Percentiles rank a stretch among this genome's conserved stretches.
Conservation (phyloP, 1,139 yeast species). For the Candida smagusa region DNA sequence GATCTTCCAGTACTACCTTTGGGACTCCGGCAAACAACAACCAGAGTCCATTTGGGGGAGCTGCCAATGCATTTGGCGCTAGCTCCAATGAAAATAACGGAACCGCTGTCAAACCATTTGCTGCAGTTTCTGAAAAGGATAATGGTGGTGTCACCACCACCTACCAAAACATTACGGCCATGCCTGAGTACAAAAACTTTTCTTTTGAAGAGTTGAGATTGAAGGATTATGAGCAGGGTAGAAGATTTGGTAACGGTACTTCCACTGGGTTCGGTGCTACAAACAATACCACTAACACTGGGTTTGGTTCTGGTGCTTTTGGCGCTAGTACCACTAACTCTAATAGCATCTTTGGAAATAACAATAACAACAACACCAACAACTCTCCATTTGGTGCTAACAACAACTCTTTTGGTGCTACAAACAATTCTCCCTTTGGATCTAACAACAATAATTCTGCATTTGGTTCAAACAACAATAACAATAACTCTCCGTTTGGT, state of each 20-base stretch:
- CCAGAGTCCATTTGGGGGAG: constrained; percentile 23
- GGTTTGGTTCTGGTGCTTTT: constrained; percentile 7
- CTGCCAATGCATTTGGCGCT: constrained; percentile 7
- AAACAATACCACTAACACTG: constrained; percentile 9
- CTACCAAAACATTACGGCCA: constrained; percentile 74
- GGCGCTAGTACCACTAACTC: constrained; percentile 12
- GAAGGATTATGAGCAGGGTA: constrained; percentile 80
- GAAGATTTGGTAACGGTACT: constrained; percentile 53
- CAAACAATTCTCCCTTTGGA: constrained; percentile 9
- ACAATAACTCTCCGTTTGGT: constrained; percentile 9
- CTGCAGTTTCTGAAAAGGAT: constrained; percentile 72
- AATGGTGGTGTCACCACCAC: constrained; percentile 53
- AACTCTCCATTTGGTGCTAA: constrained; percentile 19
- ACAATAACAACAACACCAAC: constrained; percentile 9
- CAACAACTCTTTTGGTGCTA: constrained; percentile 18
- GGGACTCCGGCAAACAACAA: constrained; percentile 16
- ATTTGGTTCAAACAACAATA: constrained; percentile 14
- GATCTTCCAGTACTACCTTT: constrained; percentile 11
- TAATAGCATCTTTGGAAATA: constrained; percentile 14
- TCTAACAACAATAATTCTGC: constrained; percentile 7
- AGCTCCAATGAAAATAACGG: constrained; percentile 52
- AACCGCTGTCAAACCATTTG: constrained; percentile 67
- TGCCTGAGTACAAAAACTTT: constrained; percentile 85
- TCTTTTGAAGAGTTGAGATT: constrained; percentile 86
- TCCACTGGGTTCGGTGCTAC: constrained; percentile 17